Evolutionary conservation across 371 early-diverging fungal genomes (phyloP).

Genomic region (Syncephalastrum racemosum): DNA sequence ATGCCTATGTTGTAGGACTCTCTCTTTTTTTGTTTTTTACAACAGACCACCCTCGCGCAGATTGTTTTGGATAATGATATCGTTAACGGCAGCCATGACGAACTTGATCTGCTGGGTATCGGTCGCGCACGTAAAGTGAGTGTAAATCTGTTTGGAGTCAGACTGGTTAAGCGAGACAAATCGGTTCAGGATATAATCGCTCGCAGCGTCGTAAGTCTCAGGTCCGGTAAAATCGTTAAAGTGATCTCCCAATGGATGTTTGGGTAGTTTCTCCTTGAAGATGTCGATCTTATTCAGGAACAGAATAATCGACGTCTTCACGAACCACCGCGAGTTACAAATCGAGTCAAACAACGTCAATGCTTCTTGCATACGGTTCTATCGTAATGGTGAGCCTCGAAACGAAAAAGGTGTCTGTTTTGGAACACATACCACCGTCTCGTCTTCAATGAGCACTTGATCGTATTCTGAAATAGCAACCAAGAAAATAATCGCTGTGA

Average conservation of each 20-base stretch:
- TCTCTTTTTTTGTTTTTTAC: slow-evolving; percentile 37
- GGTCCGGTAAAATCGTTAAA: slow-evolving; percentile 83
- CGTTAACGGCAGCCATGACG: slow-evolving; percentile 95
- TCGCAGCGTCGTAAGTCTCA: slow-evolving; percentile 76
- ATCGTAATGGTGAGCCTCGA: slow-evolving; percentile 9
- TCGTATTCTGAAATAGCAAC: slow-evolving; percentile 93
- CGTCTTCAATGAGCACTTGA: slow-evolving; percentile 91
- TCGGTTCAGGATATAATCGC: slow-evolving; percentile 82
- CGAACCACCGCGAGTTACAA: slow-evolving; percentile 94
- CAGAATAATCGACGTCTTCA: slow-evolving; percentile 89
- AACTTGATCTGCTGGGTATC: slow-evolving; percentile 96
- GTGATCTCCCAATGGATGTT: slow-evolving; percentile 75
- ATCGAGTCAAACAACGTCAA: slow-evolving; percentile 94
- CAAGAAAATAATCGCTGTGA: slow-evolving; percentile 90
- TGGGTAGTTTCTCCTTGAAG: slow-evolving; percentile 85
- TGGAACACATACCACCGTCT: slow-evolving; percentile 66
- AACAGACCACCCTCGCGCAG: slow-evolving; percentile 86
- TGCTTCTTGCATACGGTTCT: slow-evolving; percentile 96
- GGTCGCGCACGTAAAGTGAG: slow-evolving; percentile 96
- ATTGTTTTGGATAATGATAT: slow-evolving; percentile 91
- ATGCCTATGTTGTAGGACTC: too few relatives aligned
- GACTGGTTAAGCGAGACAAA: slow-evolving; percentile 83
- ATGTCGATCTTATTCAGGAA: slow-evolving; percentile 97
- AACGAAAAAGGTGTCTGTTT: not conserved
- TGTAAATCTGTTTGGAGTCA: slow-evolving; percentile 84